Conservation (phyloP, 2,329 filamentous ascomycete species). For the Ambrosiella xylebori region DNA sequence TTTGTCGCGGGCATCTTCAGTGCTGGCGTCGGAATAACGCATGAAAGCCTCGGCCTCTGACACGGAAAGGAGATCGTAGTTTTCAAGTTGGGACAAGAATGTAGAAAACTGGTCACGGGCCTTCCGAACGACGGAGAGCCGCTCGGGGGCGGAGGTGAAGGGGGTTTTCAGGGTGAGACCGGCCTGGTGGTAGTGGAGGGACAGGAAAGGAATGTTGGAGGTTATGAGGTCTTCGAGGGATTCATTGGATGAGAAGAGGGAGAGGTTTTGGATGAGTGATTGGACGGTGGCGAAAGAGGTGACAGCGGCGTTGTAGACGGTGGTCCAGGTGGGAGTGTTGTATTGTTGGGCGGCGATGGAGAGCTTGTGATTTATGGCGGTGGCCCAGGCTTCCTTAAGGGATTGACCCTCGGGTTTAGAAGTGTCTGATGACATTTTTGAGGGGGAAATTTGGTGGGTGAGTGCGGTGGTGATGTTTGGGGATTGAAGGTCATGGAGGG, state of each 20-base stretch:
- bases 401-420: constrained; percentile 28
- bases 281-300: constrained; percentile 57
- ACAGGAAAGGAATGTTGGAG: constrained; percentile 68
- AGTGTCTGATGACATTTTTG: constrained; percentile 4
- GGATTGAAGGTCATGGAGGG: not conserved
- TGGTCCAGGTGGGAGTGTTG: constrained; percentile 47
- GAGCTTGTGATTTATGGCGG: constrained; percentile 33
- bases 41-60: constrained; percentile 53
- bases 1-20: constrained; percentile 27
- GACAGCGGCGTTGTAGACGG: constrained; percentile 50
- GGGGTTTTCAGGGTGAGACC: constrained; percentile 59
- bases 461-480: not conserved
- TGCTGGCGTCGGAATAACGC: constrained; percentile 48
- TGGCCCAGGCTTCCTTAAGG: constrained; percentile 31
- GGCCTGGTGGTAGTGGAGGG: constrained; percentile 60
- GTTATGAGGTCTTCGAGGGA: constrained; percentile 72
- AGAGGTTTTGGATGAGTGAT: constrained; percentile 48
- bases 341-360: constrained; percentile 47
- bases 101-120: constrained; percentile 58
- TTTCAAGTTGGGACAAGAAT: constrained; percentile 61
- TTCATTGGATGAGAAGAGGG: constrained; percentile 85
- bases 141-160: constrained; percentile 32
- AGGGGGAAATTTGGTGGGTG: not conserved
- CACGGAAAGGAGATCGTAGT: constrained; percentile 53
- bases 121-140: constrained; percentile 42